Evolutionary conservation across 495 filamentous ascomycete species (phyloP).

Genomic region (Opeltia flavorubescens): DNA sequence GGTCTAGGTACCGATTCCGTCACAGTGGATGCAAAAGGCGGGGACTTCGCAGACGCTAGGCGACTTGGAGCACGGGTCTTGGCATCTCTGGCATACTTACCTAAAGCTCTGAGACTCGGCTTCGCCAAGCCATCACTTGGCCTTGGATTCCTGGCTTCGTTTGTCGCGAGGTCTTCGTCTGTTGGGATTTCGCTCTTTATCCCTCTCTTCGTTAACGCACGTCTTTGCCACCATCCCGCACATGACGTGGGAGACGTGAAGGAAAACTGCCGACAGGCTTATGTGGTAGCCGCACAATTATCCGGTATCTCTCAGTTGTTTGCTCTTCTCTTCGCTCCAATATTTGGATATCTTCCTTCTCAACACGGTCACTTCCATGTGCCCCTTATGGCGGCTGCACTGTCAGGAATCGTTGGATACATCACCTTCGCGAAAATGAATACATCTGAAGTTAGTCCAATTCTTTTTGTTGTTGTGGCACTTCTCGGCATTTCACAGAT

Average conservation of each 20-base stretch:
- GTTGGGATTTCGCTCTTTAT: slow-evolving; percentile 92
- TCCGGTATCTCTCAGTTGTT: slow-evolving; percentile 80
- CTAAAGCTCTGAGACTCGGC: slow-evolving; percentile 56
- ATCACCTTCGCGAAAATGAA: slow-evolving; percentile 49
- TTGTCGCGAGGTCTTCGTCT: slow-evolving; percentile 89
- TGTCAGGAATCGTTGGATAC: slow-evolving; percentile 65
- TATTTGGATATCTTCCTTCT: slow-evolving; percentile 70
- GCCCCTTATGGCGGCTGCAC: slow-evolving; percentile 56
- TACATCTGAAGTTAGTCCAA: slow-evolving; percentile 53
- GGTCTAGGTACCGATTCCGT: slow-evolving; percentile 43
- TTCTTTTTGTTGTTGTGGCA: slow-evolving; percentile 61
- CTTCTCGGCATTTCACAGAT: slow-evolving; percentile 84
- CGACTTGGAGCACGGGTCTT: neutral
- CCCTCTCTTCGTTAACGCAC: slow-evolving; percentile 77
- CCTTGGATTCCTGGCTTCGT: slow-evolving; percentile 82
- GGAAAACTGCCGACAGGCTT: slow-evolving; percentile 66
- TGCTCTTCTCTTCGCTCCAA: slow-evolving; percentile 69
- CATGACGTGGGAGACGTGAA: slow-evolving; percentile 50
- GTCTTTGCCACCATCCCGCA: slow-evolving; percentile 46
- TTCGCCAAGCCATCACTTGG: slow-evolving; percentile 62
- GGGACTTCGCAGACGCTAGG: neutral
- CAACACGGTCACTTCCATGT: slow-evolving; percentile 47
- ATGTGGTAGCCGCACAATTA: slow-evolving; percentile 68
- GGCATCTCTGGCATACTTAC: slow-evolving; percentile 23
- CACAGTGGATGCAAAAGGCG: neutral